These are phyloP conservation scores for Trypanosoma lewisi DNA, from an alignment of 208 protist species.

Conservation along the genomic window DNA sequence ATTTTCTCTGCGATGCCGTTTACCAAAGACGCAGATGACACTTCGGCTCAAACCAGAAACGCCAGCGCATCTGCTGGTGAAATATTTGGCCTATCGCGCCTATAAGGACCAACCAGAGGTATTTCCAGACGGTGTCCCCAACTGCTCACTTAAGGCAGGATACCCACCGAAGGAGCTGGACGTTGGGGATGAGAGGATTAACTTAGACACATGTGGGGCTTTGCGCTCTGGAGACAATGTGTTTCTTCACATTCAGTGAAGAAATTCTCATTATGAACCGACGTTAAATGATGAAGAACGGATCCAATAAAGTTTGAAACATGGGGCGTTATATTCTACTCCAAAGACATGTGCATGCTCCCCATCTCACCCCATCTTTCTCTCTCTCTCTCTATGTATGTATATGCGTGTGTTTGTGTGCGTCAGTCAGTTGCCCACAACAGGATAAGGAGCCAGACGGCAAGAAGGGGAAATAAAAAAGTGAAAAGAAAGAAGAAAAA, in stretches of 20 bases:
- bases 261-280: no score
- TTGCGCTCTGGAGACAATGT: slow-evolving; percentile 65
- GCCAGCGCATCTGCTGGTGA: slow-evolving; percentile 42
- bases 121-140: slow-evolving; percentile 31
- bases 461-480: slow-evolving; percentile 1
- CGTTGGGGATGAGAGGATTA: slow-evolving; percentile 19
- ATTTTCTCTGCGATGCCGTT: slow-evolving; percentile 61
- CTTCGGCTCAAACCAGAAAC: slow-evolving; percentile 56
- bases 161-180: slow-evolving; percentile 57
- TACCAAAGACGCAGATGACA: slow-evolving; percentile 45
- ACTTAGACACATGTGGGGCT: slow-evolving; percentile 35
- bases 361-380: background rate
- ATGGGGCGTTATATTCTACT: background rate
- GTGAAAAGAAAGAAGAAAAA: background rate
- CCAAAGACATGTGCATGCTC: no score
- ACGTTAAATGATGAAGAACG: background rate
- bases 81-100: slow-evolving; percentile 63
- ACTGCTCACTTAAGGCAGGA: slow-evolving; percentile 37
- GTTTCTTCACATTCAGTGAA: slow-evolving; percentile 48
- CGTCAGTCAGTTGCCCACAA: no score
- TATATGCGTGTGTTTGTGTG: no score
- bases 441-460: background rate
- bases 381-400: background rate
- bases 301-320: background rate
- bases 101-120: slow-evolving; percentile 39